Evolutionary conservation across 768 basidiomycete genomes (phyloP), one percentile per base, ranked within the genome.

Genomic region (Trametes meyenii): DNA sequence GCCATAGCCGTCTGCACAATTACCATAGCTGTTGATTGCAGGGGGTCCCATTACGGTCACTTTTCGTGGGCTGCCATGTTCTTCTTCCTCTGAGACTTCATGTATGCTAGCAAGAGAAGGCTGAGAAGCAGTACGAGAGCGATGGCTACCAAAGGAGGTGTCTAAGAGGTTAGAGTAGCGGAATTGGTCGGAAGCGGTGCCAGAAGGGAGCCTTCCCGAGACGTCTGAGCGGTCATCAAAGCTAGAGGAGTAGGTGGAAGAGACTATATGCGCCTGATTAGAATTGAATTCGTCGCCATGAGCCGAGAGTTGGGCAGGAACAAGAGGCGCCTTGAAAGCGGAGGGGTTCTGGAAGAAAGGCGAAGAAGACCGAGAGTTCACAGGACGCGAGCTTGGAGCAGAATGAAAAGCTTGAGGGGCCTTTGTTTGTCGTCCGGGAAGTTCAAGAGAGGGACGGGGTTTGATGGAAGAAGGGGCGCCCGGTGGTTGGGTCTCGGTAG

Each of bases 231-330:
- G 26, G 23, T 17, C 45, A 24, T 61, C 50, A 38, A 45, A 38
- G 36, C 16, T 29, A 50, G 61, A 33, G 44, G 4, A 10, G 0
- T 26, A 1, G 24, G 11, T 16, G 21, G 54, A 45, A 26, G 53
- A 55, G 64, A 54, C 49, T 71, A 64, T 71, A 71, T 71, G 70
- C 70, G 70, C 65, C 19, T 52, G 21, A 44, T 70, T 67, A 0
- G 65, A 56, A 57, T 55, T 65, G 40, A 70, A 46, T 0, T 68
- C 66, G 43, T 68, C 64, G 3, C 42, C 26, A 55, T 46, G 40
- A 17, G 19, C 51, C 58, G 62, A 13, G 35, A 45, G 50, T 19
- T 55, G 50, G 19, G 57, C 52, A 21, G 63, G 61, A 33, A 45
- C 40, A 38, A 58, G 19, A 38, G 66, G 60, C 21, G 57, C 55